A percentile compares a stretch with the other conserved stretches of the same genome.
Evolutionary conservation across 352 stramenopile species (phyloP).

Genomic region (Lagenidium sp.): DNA sequence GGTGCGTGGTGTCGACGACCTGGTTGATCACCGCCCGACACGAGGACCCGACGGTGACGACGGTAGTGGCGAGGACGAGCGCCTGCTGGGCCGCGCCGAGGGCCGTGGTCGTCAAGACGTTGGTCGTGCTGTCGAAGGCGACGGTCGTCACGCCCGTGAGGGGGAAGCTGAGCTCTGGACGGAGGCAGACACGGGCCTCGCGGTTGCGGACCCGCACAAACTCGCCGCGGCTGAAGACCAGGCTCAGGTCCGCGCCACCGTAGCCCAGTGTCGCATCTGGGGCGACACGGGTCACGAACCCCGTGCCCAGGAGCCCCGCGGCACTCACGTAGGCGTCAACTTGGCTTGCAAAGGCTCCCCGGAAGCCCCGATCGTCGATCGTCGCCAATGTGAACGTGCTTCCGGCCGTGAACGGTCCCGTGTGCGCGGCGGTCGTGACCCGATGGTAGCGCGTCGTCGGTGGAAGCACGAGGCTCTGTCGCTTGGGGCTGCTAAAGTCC

Average conservation of each 20-base stretch:
- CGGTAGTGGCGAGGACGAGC: constrained; percentile 20
- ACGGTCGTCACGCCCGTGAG: constrained; percentile 26
- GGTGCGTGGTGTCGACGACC: constrained; percentile 9
- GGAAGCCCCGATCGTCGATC: constrained; percentile 30
- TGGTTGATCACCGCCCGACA: constrained; percentile 15
- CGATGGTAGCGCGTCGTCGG: constrained; percentile 38
- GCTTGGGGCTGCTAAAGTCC: constrained; percentile 16
- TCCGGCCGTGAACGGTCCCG: constrained; percentile 43
- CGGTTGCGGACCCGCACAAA: constrained; percentile 49
- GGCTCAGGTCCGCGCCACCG: constrained; percentile 20
- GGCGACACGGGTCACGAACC: constrained; percentile 41
- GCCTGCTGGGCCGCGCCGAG: constrained; percentile 16
- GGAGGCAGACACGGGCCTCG: constrained; percentile 52
- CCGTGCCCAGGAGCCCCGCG: constrained; percentile 13
- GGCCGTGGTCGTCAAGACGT: constrained; percentile 30
- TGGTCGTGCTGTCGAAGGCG: constrained; percentile 15
- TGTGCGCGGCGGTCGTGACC: constrained; percentile 60
- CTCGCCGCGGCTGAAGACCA: constrained; percentile 50
- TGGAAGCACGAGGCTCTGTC: constrained; percentile 12
- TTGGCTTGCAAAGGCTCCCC: constrained; percentile 32
- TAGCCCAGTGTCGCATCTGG: constrained; percentile 26
- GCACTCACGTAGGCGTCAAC: constrained; percentile 37
- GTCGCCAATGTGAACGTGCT: constrained; percentile 63
- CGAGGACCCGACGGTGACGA: constrained; percentile 36
- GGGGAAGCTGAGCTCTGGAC: constrained; percentile 36